These are phyloP conservation scores for Lanzia echinophila DNA, from an alignment of 2,329 filamentous ascomycete species.

Conservation along the genomic window DNA sequence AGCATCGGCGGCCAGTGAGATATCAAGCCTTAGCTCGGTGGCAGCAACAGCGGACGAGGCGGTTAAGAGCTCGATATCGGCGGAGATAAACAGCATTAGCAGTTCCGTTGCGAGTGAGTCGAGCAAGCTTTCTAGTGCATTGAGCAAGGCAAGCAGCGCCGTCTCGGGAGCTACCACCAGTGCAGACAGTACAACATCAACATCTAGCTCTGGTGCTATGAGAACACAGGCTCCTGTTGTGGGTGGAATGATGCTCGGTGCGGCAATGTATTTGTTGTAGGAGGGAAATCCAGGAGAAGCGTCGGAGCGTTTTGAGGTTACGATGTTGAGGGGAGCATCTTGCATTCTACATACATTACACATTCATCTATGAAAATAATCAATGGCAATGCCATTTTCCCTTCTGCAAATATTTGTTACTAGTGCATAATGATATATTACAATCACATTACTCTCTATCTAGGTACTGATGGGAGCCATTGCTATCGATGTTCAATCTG, in stretches of 20 bases:
- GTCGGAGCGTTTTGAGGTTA: background rate
- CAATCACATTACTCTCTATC: no score
- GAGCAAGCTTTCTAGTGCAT: background rate
- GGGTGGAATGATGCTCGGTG: constrained; percentile 4
- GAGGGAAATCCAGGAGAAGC: background rate
- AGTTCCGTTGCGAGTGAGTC: background rate
- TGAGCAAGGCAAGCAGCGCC: constrained; percentile 1
- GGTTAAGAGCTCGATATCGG: constrained; percentile 3
- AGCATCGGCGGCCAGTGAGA: background rate
- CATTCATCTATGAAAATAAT: background rate
- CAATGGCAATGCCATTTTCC: background rate
- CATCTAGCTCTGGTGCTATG: constrained; percentile 6
- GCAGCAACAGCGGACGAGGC: constrained; percentile 1
- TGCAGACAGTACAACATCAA: background rate
- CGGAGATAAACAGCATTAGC: constrained; percentile 3
- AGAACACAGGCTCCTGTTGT: constrained; percentile 7
- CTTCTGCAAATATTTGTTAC: background rate
- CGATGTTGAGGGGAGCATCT: background rate
- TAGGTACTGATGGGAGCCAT: no score
- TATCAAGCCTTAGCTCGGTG: constrained; percentile 3
- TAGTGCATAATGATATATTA: background rate
- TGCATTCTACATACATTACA: background rate
- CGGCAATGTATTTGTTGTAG: constrained; percentile 8
- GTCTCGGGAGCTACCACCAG: background rate
- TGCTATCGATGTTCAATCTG: no score